A percentile compares a stretch with the other conserved stretches of the same genome.
These are phyloP conservation scores for Neophaeococcomyces mojaviensis DNA, from an alignment of 2,329 filamentous ascomycete species.

Conservation along the genomic window DNA sequence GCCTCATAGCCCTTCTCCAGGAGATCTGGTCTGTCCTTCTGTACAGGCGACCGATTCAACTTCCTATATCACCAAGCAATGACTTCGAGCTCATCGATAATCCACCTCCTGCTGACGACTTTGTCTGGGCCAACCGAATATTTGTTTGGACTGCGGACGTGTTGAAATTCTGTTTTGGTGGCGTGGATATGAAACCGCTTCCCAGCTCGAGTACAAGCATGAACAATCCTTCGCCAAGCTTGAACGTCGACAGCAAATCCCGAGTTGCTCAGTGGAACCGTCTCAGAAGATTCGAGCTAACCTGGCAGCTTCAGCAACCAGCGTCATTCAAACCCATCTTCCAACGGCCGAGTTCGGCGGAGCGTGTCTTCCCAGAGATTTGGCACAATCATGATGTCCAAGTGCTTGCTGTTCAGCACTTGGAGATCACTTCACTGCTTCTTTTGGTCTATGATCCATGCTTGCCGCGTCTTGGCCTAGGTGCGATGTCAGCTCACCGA, in stretches of 20 bases:
- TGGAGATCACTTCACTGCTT: conserved; percentile 51
- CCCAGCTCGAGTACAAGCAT: neutral
- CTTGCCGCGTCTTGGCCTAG: conserved; percentile 42
- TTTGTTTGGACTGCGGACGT: conserved; percentile 57
- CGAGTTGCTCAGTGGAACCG: neutral
- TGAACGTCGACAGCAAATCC: neutral
- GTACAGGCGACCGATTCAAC: conserved; percentile 31
- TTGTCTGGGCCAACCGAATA: conserved; percentile 47
- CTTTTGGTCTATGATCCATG: conserved; percentile 50
- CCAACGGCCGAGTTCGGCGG: conserved; percentile 29
- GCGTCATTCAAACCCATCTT: conserved; percentile 48
- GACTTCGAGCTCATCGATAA: conserved; percentile 17
- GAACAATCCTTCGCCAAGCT: conserved; percentile 1
- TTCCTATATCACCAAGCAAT: conserved; percentile 31
- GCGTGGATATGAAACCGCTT: conserved; percentile 9
- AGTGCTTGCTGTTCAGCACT: conserved; percentile 54
- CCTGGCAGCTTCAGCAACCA: neutral
- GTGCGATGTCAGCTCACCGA: conserved; percentile 13
- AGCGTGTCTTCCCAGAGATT: conserved; percentile 48
- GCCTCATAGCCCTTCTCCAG: conserved; percentile 43
- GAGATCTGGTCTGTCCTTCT: conserved; percentile 42
- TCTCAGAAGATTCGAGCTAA: neutral
- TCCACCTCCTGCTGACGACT: conserved; percentile 26
- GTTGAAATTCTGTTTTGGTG: conserved; percentile 52
- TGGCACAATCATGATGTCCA: conserved; percentile 52